phyloP scores from a whole-genome alignment of 768 basidiomycete species.

The Fistulinella prunicolor region DNA sequence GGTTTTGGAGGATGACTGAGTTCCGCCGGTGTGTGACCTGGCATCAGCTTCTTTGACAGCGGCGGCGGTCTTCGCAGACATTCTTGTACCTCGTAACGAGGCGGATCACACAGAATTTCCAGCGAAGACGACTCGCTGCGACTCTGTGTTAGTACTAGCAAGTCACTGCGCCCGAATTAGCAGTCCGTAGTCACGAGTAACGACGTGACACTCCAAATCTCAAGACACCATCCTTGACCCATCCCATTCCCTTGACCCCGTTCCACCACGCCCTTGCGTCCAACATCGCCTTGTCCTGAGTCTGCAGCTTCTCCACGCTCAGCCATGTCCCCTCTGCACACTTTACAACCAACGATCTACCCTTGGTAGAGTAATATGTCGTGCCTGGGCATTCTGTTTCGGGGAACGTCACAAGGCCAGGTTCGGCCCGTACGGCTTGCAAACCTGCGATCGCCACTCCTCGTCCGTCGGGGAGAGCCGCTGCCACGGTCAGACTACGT shows the following conservation, averaged over 20 bases:
- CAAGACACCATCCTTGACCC: slow-evolving; percentile 20
- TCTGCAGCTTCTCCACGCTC: slow-evolving; percentile 54
- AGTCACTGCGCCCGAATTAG: slow-evolving; percentile 8
- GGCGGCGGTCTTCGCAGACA: slow-evolving; percentile 16
- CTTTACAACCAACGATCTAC: slow-evolving; percentile 45
- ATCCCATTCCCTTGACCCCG: slow-evolving; percentile 44
- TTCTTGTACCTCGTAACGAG: slow-evolving; percentile 13
- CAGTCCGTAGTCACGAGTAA: slow-evolving; percentile 18
- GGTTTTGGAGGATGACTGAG: slow-evolving; percentile 18
- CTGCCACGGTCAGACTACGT: slow-evolving; percentile 20
- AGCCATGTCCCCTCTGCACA: slow-evolving; percentile 55
- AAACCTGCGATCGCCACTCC: slow-evolving; percentile 23
- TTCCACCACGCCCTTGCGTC: slow-evolving; percentile 77
- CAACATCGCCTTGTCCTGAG: slow-evolving; percentile 55
- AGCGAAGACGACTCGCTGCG: not conserved
- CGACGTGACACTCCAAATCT: slow-evolving; percentile 14
- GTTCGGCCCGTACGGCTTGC: slow-evolving; percentile 8
- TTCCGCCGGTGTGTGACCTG: slow-evolving; percentile 8
- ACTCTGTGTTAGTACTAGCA: not conserved
- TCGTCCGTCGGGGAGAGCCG: slow-evolving; percentile 27
- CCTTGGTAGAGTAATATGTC: slow-evolving; percentile 41
- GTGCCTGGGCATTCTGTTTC: slow-evolving; percentile 39
- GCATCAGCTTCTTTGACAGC: slow-evolving; percentile 18
- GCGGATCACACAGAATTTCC: slow-evolving; percentile 12
- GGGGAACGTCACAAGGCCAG: not conserved